Evolutionary conservation across 768 basidiomycete genomes (phyloP).

Genomic region (Exsudoporus frostii): DNA sequence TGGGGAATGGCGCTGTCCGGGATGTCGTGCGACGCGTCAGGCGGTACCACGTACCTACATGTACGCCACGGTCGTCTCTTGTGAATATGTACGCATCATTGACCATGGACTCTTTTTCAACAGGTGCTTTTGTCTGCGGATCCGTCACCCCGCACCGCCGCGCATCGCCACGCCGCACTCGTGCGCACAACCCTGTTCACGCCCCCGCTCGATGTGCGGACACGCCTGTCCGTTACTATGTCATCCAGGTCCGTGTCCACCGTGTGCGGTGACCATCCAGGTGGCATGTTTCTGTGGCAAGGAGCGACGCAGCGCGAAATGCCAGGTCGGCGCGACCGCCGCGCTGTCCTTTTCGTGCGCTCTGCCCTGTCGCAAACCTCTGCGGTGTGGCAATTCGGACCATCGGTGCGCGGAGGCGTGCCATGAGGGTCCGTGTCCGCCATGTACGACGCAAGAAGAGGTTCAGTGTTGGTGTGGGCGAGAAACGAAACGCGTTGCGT

Average conservation of each 20-base stretch:
- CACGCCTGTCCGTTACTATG: slow-evolving; percentile 85
- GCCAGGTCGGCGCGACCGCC: slow-evolving; percentile 47
- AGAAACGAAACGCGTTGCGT: slow-evolving; percentile 53
- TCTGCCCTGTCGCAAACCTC: slow-evolving; percentile 36
- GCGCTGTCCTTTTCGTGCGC: slow-evolving; percentile 34
- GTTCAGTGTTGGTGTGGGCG: slow-evolving; percentile 82
- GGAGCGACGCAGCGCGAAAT: slow-evolving; percentile 33
- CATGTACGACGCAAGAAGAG: slow-evolving; percentile 54
- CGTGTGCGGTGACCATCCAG: slow-evolving; percentile 77
- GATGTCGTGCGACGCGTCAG: slow-evolving; percentile 81
- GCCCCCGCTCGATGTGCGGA: slow-evolving; percentile 55
- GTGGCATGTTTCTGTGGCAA: slow-evolving; percentile 80
- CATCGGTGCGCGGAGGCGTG: slow-evolving; percentile 70
- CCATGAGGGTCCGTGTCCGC: slow-evolving; percentile 44
- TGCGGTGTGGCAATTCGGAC: slow-evolving; percentile 61
- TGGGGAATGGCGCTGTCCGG: slow-evolving; percentile 92
- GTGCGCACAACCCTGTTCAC: slow-evolving; percentile 67
- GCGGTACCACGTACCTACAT: slow-evolving; percentile 62
- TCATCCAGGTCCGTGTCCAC: slow-evolving; percentile 96
- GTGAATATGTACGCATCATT: no score
- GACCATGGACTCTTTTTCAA: background rate
- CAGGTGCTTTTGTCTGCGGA: slow-evolving; percentile 84
- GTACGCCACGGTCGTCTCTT: slow-evolving; percentile 31
- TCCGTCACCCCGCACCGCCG: slow-evolving; percentile 66
- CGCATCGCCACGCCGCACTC: slow-evolving; percentile 75